phyloP scores from a whole-genome alignment of 495 filamentous ascomycete genomes.

The Talaromyces nanjingensis region DNA sequence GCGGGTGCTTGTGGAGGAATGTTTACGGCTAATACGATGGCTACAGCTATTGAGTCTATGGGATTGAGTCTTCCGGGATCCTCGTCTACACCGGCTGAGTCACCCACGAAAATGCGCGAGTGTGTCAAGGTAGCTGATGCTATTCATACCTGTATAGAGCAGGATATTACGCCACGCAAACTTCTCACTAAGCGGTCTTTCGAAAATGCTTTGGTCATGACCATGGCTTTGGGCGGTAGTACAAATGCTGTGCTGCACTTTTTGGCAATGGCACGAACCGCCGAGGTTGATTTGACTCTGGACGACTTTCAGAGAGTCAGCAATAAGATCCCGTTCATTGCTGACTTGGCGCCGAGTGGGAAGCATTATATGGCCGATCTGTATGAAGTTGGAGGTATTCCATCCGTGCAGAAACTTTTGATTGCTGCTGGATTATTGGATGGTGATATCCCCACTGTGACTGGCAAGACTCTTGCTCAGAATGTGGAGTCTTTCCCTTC shows the following conservation, averaged over 20 bases:
- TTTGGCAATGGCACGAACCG: constrained; percentile 89
- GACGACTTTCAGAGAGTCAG: constrained; percentile 86
- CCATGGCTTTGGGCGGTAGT: constrained; percentile 84
- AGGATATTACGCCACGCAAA: constrained; percentile 77
- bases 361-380: constrained; percentile 92
- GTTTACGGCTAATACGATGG: constrained; percentile 99
- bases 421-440: constrained; percentile 77
- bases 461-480: constrained; percentile 81
- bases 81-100: constrained; percentile 79
- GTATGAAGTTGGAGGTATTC: constrained; percentile 88
- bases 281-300: constrained; percentile 72
- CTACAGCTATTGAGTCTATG: constrained; percentile 93
- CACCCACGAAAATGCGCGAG: constrained; percentile 87
- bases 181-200: constrained; percentile 80
- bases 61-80: constrained; percentile 85
- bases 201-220: constrained; percentile 88
- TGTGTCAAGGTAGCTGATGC: constrained; percentile 81
- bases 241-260: constrained; percentile 95
- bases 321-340: constrained; percentile 86
- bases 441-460: constrained; percentile 82
- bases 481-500: constrained; percentile 80
- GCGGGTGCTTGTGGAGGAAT: constrained; percentile 94
- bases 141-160: constrained; percentile 80
- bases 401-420: constrained; percentile 85
- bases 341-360: constrained; percentile 84